A percentile compares a stretch with the other conserved stretches of the same genome.
Conservation (phyloP, 352 stramenopile genomes). For the Pythium dissimile region DNA sequence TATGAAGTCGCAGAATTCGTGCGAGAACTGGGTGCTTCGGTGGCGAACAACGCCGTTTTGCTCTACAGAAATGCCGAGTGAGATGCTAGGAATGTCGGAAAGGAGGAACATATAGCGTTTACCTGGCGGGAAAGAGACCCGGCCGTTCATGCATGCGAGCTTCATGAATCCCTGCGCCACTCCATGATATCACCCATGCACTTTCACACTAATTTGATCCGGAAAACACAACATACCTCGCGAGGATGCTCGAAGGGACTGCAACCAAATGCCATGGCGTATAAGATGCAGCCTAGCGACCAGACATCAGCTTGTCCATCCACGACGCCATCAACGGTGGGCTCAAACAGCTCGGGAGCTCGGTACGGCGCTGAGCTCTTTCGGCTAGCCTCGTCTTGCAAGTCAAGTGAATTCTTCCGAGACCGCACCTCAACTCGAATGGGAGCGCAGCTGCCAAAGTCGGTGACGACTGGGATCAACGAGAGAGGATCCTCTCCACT, state of each 20-base stretch:
- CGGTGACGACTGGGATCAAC: conserved; percentile 78
- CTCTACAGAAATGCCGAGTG: no score
- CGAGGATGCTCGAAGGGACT: conserved; percentile 77
- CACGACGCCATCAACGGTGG: conserved; percentile 50
- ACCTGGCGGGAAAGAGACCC: conserved; percentile 72
- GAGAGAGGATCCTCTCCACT: conserved; percentile 63
- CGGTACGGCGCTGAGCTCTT: conserved; percentile 84
- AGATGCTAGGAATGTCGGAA: no score
- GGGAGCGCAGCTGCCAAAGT: conserved; percentile 80
- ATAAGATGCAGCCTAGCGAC: conserved; percentile 83
- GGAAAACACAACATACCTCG: conserved; percentile 37
- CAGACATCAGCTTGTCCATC: conserved; percentile 84
- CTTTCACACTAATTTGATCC: background rate
- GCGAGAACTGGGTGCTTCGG: conserved; percentile 60
- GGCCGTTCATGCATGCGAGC: conserved; percentile 73
- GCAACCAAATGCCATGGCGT: conserved; percentile 81
- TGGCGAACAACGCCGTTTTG: conserved; percentile 64
- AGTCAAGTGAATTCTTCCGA: conserved; percentile 63
- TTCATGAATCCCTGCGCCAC: conserved; percentile 72
- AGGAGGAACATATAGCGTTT: background rate
- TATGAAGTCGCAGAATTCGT: conserved; percentile 87
- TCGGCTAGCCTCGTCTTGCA: conserved; percentile 76
- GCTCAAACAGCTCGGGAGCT: conserved; percentile 83
- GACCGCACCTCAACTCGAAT: conserved; percentile 68
- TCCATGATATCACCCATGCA: background rate